Base-by-base conservation (phyloP, 495 filamentous ascomycete genomes). In the Patellaria atrata region DNA sequence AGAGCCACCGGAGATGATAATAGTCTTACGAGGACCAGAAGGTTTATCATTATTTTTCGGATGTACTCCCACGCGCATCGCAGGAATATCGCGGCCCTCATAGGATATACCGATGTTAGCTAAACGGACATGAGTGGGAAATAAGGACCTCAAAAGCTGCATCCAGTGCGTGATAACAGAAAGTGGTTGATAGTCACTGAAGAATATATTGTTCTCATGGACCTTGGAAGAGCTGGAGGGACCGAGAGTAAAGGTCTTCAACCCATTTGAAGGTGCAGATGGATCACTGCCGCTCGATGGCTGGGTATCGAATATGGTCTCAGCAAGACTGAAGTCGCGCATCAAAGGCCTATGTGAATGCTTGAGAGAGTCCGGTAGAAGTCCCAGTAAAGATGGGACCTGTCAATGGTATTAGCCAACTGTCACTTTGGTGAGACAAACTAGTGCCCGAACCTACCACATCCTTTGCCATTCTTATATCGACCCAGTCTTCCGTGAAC, bases 141-240 rank as follows among this genome's bases (percentile, higher is more conserved):
- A 96, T 67, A 97, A 77, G 15, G 83, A 83, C 13, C 77, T 69
- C 44, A 94, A 69, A 19, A 94, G 61, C 19, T 71, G 74, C 83
- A 96, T 84, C 89, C 89, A 97, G 24, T 76, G 78, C 1, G 59
- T 50, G 46, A 89, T 77, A 21, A 89, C 79, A 3, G 75, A 71
- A 3, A 84, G 58, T 3, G 82, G 79, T 47, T 87, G 84, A 54
- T 91, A 93, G 31, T 94, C 73, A 15, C 64, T 63, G 57, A 97
- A 97, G 57, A 94, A 94, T 16, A 89, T 58, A 48, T 84, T 77
- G 22, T 66, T 64, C 8, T 53, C 48, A 39, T 51, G 26, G 26
- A 52, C 48, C 38, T 33, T 36, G 2, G 42, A 33, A 14, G 35
- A 30, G 9, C 34, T 18, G 15, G 41, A 28, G 9, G 38, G 47